Evolutionary conservation across 305 asterid genomes (phyloP).

Genomic region (Fraxinus greggii): DNA sequence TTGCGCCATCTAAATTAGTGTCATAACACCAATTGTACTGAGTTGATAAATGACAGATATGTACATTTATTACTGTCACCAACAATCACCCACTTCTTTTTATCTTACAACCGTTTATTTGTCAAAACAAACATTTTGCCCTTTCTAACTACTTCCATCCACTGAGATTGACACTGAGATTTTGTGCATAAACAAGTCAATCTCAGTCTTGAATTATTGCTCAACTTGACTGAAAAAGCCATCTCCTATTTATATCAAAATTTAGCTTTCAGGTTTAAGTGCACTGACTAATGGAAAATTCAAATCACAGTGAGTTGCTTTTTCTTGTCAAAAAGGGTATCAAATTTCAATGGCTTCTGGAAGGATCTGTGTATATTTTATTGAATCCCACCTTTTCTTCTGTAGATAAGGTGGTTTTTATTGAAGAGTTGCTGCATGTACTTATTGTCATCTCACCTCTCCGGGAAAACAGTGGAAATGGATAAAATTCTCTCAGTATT

Average conservation of each 20-base stretch:
- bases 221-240: conserved; percentile 29
- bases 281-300: conserved; percentile 19
- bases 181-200: conserved; percentile 42
- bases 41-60: background rate
- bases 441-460: conserved; percentile 24
- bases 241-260: conserved; percentile 24
- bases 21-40: background rate
- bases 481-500: conserved; percentile 22
- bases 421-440: conserved; percentile 29
- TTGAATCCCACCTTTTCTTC: conserved; percentile 19
- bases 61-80: conserved; percentile 34
- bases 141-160: conserved; percentile 56
- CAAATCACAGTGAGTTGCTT: conserved; percentile 24
- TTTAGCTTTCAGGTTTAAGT: conserved; percentile 35
- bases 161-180: conserved; percentile 70
- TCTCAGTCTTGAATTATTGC: conserved; percentile 31
- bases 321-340: conserved; percentile 24
- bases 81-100: conserved; percentile 38
- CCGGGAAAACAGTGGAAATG: conserved; percentile 30
- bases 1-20: no score
- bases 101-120: conserved; percentile 17
- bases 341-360: conserved; percentile 38
- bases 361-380: conserved; percentile 28
- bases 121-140: conserved; percentile 20
- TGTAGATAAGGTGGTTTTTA: conserved; percentile 23